Evolutionary conservation across 1,139 yeast species (phyloP), one percentile per base, ranked within the genome.

Genomic region (Debaryomyces fabryi): DNA sequence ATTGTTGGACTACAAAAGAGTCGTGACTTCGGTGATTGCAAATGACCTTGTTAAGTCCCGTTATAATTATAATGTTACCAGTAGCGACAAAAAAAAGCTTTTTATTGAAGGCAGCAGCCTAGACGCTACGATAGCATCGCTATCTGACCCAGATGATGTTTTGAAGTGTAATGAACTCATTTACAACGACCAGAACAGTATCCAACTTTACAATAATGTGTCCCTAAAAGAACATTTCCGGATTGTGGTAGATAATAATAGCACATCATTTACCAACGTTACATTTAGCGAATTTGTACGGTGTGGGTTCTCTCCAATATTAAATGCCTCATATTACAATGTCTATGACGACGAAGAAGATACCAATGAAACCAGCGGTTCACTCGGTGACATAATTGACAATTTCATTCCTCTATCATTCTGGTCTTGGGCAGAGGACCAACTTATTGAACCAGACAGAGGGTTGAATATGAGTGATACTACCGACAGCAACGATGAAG

Each of bases 361-460:
- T 36, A 48, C 47, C 23, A 39, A 57, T 2, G 58, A 40, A 3
- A n/a, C 21, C 10, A 37, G 30, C 6, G n/a, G 7, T 16, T 34
- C 49, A 9, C 23, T 46, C 12, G n/a, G 34, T 10, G 13, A 49
- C 2, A 52, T 67, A 6, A 56, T 67, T 32, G 52, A 62, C 40
- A 40, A 59, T 18, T 72, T 64, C 45, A 42, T 64, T 0, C 74
- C 75, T 0, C 47, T 55, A 15, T 58, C 71, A 7, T 66, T 82
- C 30, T 90, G 96, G 96, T 77, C 89, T 4, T 88, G 96, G 96
- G 78, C 75, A 1, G 67, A 73, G 1, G 72, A 74, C 6, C 81
- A 85, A 56, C 93, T 92, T 35, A 30, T 35, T 10, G 30, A 38
- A 7, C 34, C 35, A 16, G 25, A 43, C 36, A 30, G 46, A 25